Evolutionary conservation across 768 basidiomycete genomes (phyloP), one percentile per base, ranked within the genome.

Genomic region (Boletus patriciae): DNA sequence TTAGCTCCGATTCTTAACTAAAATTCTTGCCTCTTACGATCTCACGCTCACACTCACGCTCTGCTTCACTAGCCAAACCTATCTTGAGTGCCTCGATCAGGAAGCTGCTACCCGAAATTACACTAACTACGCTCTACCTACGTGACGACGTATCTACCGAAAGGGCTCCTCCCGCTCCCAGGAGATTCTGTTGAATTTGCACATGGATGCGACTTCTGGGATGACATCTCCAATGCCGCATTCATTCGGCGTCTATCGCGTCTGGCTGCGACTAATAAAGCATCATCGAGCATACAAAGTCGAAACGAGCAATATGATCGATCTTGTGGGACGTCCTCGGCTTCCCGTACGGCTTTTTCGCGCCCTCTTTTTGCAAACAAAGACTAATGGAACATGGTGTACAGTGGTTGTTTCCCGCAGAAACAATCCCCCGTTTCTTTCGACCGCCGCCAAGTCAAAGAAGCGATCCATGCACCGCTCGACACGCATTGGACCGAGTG

Each of bases 301-400:
- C 8, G 33, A 13, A 16, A 31, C 5, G 11, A 19, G 10, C 43
- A 77, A 60, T 88, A 75, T 70, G n/a, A n/a, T 88, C 88, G 0
- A 77, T 87, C 41, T 73, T 86, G 13, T 90, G 87, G 88, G 88
- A 90, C 58, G 87, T 90, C 6, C 84, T 90, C 33, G 88, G 88
- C n/a, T 90, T 87, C 79, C 88, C 88, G 83, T 87, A 62, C 36
- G 83, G 67, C 2, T 12, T 37, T 47, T 45, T 34, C 23, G 2
- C 13, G 42, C 16, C 12, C 15, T 19, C 7, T 0, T 41, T 18
- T 46, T 34, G 3, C 45, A 18, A 21, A 33, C n/a, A 34, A 19
- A 10, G 25, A 46, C 44, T 51, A 4, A 63, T n/a, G n/a, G n/a
- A n/a, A n/a, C 23, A n/a, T 19, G n/a, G 2, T 18, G 15, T 13